These are phyloP conservation scores for Phaeosphaeriaceae sp. DNA, from an alignment of 2,329 filamentous ascomycete genomes.

Conservation along the genomic window DNA sequence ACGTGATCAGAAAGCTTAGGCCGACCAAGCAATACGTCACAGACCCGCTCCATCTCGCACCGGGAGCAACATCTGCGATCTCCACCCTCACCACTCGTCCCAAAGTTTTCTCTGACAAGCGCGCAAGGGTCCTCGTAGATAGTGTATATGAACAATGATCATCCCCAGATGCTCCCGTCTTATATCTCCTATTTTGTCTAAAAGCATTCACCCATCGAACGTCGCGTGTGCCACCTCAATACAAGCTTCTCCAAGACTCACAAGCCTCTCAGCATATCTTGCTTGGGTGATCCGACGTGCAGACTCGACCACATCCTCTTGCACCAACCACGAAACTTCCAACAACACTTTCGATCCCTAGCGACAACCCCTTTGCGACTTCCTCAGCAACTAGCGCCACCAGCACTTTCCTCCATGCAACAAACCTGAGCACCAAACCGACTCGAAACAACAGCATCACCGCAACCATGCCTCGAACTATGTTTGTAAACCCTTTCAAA, in stretches of 20 bases:
- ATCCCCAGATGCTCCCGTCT: neutral
- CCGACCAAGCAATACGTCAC: neutral
- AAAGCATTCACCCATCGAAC: neutral
- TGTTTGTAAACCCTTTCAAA: slow-evolving; percentile 59
- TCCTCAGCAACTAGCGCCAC: slow-evolving; percentile 7
- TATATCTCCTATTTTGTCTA: neutral
- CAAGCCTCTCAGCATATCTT: slow-evolving; percentile 26
- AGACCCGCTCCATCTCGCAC: neutral
- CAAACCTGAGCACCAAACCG: slow-evolving; percentile 10
- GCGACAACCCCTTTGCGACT: slow-evolving; percentile 15
- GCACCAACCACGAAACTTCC: slow-evolving; percentile 10
- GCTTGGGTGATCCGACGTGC: slow-evolving; percentile 30
- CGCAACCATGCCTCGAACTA: slow-evolving; percentile 45
- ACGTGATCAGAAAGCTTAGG: neutral
- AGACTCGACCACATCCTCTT: slow-evolving; percentile 5
- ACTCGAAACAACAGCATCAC: slow-evolving; percentile 1
- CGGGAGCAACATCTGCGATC: neutral
- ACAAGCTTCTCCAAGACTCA: slow-evolving; percentile 36
- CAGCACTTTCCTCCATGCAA: slow-evolving; percentile 15
- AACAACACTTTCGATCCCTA: slow-evolving; percentile 1
- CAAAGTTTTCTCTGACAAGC: neutral
- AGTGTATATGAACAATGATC: slow-evolving; percentile 3
- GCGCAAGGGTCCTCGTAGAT: neutral
- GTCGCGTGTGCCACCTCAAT: slow-evolving; percentile 10
- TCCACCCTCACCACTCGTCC: neutral